Conservation (phyloP, 345 rosid species). For the Pugionium dolabratum region DNA sequence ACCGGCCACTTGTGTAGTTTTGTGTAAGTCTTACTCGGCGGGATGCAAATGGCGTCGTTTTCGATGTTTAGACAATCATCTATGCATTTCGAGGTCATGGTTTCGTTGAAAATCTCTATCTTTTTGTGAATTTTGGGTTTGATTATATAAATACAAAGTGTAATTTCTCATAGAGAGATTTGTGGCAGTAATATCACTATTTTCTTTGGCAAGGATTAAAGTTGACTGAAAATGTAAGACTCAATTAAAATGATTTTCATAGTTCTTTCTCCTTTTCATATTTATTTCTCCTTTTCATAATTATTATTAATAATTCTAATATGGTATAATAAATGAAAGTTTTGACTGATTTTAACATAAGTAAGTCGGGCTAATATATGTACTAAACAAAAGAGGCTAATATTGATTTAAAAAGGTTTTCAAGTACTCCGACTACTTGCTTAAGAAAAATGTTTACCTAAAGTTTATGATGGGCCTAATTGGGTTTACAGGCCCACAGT, state of each 20-base stretch:
- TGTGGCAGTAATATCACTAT: slow-evolving; percentile 1
- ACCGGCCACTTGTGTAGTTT: slow-evolving; percentile 71
- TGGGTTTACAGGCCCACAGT: slow-evolving; percentile 14
- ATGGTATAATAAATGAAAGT: neutral
- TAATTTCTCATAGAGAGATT: neutral
- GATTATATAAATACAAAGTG: neutral
- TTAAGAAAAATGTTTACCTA: neutral
- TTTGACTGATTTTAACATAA: neutral
- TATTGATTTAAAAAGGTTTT: too few relatives aligned
- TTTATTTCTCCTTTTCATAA: slow-evolving; percentile 1
- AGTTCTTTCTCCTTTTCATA: too few relatives aligned
- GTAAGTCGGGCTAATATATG: neutral
- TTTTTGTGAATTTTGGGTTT: slow-evolving; percentile 2
- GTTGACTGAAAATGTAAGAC: slow-evolving; percentile 24
- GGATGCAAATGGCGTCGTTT: slow-evolving; percentile 47
- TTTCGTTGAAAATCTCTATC: neutral
- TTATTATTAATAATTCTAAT: neutral
- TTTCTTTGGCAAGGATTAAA: neutral
- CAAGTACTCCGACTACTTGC: too few relatives aligned
- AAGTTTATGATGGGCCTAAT: neutral
- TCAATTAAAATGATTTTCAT: too few relatives aligned
- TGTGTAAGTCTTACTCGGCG: slow-evolving; percentile 50
- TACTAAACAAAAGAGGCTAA: too few relatives aligned
- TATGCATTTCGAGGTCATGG: slow-evolving; percentile 67
- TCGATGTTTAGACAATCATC: slow-evolving; percentile 59